phyloP scores from a whole-genome alignment of 768 basidiomycete species.

The Boletus speciosus region DNA sequence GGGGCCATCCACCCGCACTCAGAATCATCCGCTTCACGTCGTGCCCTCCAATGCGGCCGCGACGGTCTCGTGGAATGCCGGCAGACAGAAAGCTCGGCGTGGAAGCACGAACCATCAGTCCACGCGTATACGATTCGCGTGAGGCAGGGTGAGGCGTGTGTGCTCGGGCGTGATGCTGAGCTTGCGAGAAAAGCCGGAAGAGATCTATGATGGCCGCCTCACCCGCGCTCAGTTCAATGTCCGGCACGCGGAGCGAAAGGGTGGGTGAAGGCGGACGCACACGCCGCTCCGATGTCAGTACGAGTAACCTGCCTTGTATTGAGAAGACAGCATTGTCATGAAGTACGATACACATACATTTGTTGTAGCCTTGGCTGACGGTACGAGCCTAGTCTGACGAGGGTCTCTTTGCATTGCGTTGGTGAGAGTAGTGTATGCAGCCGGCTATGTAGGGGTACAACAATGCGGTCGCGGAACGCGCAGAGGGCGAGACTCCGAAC shows the following conservation, averaged over 20 bases:
- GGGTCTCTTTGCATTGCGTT: constrained; percentile 52
- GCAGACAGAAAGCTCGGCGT: constrained; percentile 70
- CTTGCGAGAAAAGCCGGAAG: constrained; percentile 57
- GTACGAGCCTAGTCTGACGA: constrained; percentile 52
- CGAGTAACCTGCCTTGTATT: constrained; percentile 54
- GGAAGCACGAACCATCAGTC: constrained; percentile 27
- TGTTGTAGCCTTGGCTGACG: constrained; percentile 74
- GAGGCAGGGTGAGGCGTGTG: constrained; percentile 27
- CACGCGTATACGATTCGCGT: constrained; percentile 24
- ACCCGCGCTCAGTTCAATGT: constrained; percentile 54
- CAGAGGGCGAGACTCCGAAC: constrained; percentile 77
- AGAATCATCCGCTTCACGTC: constrained; percentile 30
- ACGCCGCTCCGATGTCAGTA: constrained; percentile 69
- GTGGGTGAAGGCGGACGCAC: constrained; percentile 54
- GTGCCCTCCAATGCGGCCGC: constrained; percentile 63
- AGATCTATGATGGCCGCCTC: constrained; percentile 70
- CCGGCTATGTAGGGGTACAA: constrained; percentile 59
- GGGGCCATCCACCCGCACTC: constrained; percentile 24
- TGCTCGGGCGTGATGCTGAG: constrained; percentile 38
- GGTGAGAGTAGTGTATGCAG: constrained; percentile 55
- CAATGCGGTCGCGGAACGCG: constrained; percentile 76
- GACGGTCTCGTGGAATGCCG: constrained; percentile 70
- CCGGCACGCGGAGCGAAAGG: constrained; percentile 48
- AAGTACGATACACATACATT: constrained; percentile 49
- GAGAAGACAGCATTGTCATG: background rate